Evolutionary conservation across 1,284 basidiomycete species (phyloP), one percentile per base, ranked within the genome.

Genomic region (Sporisorium scitamineum): DNA sequence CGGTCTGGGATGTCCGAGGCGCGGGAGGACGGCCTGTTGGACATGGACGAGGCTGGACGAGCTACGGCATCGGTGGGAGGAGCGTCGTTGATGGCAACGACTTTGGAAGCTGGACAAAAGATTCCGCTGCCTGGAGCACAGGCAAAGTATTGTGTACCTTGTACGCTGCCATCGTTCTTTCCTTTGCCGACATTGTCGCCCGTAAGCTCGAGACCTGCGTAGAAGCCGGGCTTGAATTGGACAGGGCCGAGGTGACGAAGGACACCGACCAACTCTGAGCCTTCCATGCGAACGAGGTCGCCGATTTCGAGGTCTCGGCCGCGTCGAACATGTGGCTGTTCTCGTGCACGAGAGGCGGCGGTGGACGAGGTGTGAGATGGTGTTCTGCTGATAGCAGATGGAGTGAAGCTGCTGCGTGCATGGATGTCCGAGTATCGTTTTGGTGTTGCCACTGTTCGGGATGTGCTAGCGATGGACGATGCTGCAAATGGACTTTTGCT

Each of bases 161-260:
- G 89, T 3, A 97, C 94, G 48, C 90, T 90, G 22, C 96, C 96
- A 82, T 98, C 91, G 82, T 99, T 99, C 88, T 98, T 98, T 2
- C 96, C 96, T 84, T 93, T 93, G n/a, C 96, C 95, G 16, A 64
- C 64, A 32, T 79, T 80, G 18, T 76, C 76, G 20, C 81, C 82
- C 4, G 78, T 76, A 5, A 85, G 76, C 61, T 85, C 83, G 51
- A 85, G 70, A 26, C 83, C 83, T 0, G 83, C 83, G 56, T 76
- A 85, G 59, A 69, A 65, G 32, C 81, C 83, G 14, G 73, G 56
- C 47, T 76, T 78, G 70, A 76, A 76, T 2, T 79, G 54, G 13
- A 85, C 81, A 0, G 79, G 69, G 2, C 83, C 83, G 44, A 84
- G 71, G 56, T 82, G 79, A 48, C 83, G 78, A 39, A 85, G 72